Evolutionary conservation across 2,329 filamentous ascomycete species (phyloP), one percentile per base, ranked within the genome.

Genomic region (Penicillium polonicum): DNA sequence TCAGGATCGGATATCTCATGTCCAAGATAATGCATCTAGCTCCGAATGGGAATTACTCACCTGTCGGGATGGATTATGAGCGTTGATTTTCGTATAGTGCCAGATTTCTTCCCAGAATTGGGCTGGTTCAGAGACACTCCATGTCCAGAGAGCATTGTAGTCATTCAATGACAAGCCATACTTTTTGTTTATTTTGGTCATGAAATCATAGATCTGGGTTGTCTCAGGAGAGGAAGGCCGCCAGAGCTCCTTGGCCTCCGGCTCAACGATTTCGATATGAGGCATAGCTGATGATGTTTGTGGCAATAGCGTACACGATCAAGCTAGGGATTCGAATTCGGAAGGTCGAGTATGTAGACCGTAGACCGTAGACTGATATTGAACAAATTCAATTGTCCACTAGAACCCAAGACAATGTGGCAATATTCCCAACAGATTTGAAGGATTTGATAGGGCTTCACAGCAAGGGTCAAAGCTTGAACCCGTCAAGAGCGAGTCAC

Each of bases 21-120:
- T 7, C 12, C 4, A 15, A 15, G 15, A 44, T 25, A 19, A 17
- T 19, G 2, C 19, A 41, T 43, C 62, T 31, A 27, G 29, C 48
- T 2, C 9, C 7, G n/a, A 33, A 31, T 35, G 6, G 44, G 9
- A 19, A 57, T 19, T 27, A 63, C 74, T 62, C 61, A 79, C 76
- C 29, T 67, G 68, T 12, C 72, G 60, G 61, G 78, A 92, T 8
- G 79, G 74, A 67, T 79, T 80, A 25, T 89, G 88, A 5, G 90
- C 85, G 62, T 81, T 86, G 65, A 97, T 83, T 43, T 89, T 89
- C 3, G 89, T 89, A 74, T 89, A 92, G 42, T 89, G 80, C 92
- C 92, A 97, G 10, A 91, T 83, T 55, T 92, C 88, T 49, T 83
- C 86, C 93, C 93, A 97, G 73, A 97, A 96, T 1, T 82, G 78